Evolutionary conservation across 306 rosid genomes (phyloP).

Genomic region (Lagenaria siceraria): DNA sequence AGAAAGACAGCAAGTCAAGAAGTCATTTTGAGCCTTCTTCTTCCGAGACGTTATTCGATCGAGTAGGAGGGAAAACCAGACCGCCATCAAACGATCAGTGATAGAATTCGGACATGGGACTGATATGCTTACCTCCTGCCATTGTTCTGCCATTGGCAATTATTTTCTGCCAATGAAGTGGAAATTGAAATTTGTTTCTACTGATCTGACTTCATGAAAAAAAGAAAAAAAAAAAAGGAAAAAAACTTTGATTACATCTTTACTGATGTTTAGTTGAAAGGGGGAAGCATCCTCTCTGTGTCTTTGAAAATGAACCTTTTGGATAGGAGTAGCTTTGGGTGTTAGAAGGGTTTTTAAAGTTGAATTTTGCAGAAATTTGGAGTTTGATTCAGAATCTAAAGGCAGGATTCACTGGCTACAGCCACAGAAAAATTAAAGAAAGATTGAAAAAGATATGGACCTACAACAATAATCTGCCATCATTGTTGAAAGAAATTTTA

Average conservation of each 20-base stretch:
- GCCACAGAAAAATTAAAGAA: background rate
- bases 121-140: background rate
- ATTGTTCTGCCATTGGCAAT: background rate
- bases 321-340: background rate
- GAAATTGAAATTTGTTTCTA: background rate
- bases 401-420: background rate
- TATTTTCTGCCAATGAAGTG: constrained; percentile 2
- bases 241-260: background rate
- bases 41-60: constrained; percentile 3
- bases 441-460: background rate
- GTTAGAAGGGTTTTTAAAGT: background rate
- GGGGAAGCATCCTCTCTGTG: background rate
- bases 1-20: constrained; percentile 1
- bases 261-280: background rate
- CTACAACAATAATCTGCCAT: constrained; percentile 1
- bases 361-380: background rate
- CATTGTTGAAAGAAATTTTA: background rate
- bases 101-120: background rate
- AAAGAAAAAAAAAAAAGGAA: background rate
- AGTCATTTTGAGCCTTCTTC: constrained; percentile 14
- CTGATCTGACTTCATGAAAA: background rate
- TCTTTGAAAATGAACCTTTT: background rate
- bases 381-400: background rate
- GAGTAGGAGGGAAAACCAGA: background rate
- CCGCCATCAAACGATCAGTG: background rate